These are phyloP conservation scores for Trichoderma atrobrunneum DNA, from an alignment of 2,329 filamentous ascomycete genomes.

Conservation along the genomic window DNA sequence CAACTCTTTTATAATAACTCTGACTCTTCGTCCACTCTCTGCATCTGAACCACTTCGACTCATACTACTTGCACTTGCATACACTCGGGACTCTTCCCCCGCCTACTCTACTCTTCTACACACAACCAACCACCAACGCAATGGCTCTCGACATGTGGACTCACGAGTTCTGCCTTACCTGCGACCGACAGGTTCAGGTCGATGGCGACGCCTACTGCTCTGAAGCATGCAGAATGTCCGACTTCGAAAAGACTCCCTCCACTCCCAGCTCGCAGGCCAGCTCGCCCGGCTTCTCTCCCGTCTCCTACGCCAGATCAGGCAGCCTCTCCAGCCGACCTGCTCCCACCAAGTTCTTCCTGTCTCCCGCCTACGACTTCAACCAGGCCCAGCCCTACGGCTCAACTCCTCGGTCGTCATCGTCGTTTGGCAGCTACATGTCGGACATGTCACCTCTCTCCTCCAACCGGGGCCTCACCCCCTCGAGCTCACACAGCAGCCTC, in stretches of 20 bases:
- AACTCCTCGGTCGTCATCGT: conserved; percentile 41
- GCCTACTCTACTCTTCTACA: neutral
- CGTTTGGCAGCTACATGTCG: conserved; percentile 27
- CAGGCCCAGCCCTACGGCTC: conserved; percentile 57
- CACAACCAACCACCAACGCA: conserved; percentile 26
- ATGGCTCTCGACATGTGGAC: conserved; percentile 69
- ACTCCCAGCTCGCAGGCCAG: conserved; percentile 56
- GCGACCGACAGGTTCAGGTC: conserved; percentile 75
- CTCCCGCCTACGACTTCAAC: conserved; percentile 73
- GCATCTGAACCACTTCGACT: conserved; percentile 22
- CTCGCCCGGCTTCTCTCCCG: conserved; percentile 52
- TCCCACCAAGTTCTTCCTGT: conserved; percentile 60
- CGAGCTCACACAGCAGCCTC: conserved; percentile 80
- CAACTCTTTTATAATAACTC: conserved; percentile 1
- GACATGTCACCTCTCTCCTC: conserved; percentile 18
- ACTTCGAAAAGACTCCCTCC: conserved; percentile 69
- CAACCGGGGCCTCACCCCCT: conserved; percentile 57
- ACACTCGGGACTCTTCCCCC: conserved; percentile 4
- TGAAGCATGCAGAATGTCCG: conserved; percentile 82
- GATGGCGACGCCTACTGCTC: conserved; percentile 84
- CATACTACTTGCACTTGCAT: conserved; percentile 17
- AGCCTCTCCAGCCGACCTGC: conserved; percentile 22
- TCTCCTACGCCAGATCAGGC: conserved; percentile 51
- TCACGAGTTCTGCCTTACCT: conserved; percentile 89
- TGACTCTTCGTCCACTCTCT: conserved; percentile 19